Conservation (phyloP, 2,329 filamentous ascomycete genomes). For the Raffaelea ambrosiae region DNA sequence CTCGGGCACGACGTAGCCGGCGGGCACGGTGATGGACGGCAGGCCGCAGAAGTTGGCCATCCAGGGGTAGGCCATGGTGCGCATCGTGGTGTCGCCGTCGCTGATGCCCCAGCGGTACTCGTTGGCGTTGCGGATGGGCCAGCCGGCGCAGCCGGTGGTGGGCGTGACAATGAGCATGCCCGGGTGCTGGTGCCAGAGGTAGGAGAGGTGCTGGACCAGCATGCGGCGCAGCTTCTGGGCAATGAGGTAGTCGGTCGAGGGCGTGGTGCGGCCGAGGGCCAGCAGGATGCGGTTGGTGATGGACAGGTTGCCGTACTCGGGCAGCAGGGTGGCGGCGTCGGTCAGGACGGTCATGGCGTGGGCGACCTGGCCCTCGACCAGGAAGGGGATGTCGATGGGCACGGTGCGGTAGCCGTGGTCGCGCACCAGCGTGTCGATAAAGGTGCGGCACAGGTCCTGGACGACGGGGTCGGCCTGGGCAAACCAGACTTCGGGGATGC, state of each 20-base stretch:
- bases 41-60: slow-evolving; percentile 41
- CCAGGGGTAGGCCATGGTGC: slow-evolving; percentile 42
- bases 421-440: slow-evolving; percentile 44
- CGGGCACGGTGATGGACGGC: slow-evolving; percentile 35
- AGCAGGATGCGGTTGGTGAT: slow-evolving; percentile 59
- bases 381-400: slow-evolving; percentile 48
- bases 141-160: slow-evolving; percentile 45
- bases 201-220: slow-evolving; percentile 62
- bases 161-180: slow-evolving; percentile 65
- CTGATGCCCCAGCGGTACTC: slow-evolving; percentile 33
- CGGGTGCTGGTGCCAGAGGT: slow-evolving; percentile 56
- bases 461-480: slow-evolving; percentile 31
- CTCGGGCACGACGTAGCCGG: slow-evolving; percentile 33
- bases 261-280: slow-evolving; percentile 52
- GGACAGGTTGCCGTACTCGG: slow-evolving; percentile 37
- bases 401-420: slow-evolving; percentile 44
- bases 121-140: slow-evolving; percentile 26
- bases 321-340: slow-evolving; percentile 43
- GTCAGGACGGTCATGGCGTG: slow-evolving; percentile 67
- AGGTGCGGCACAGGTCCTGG: slow-evolving; percentile 29
- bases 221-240: slow-evolving; percentile 62
- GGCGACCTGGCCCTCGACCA: slow-evolving; percentile 58
- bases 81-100: slow-evolving; percentile 36
- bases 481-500: slow-evolving; percentile 59
- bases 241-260: slow-evolving; percentile 57